Base-by-base conservation (phyloP, 2,329 filamentous ascomycete species). In the Curvularia sp. region DNA sequence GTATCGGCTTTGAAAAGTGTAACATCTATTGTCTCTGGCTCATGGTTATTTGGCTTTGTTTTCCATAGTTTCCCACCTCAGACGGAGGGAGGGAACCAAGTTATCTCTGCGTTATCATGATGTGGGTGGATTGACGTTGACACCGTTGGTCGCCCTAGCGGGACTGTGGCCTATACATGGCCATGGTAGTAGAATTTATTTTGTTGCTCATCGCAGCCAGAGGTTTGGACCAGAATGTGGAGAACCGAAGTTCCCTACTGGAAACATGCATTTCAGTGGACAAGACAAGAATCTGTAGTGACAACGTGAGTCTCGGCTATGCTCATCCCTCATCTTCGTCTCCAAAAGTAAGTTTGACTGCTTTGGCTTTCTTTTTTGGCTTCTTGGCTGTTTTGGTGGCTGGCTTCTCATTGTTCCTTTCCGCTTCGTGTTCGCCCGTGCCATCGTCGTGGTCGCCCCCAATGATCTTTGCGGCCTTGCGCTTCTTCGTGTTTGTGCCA, bases 321-420 rank as follows among this genome's bases (percentile, higher is more conserved):
- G 18, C 13, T 73, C 64, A 71, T 26, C 61, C 63, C 30, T 71
- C 70, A 20, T 72, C 69, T 57, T 74, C 66, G 30, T 76, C 73
- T n/a, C 71, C 75, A 47, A 77, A 77, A 0, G 75, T 75, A 28
- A 77, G 65, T 60, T 77, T 77, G 51, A 77, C 67, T 30, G 69
- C 60, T 53, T 77, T 77, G 8, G 64, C 60, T 55, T 75, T 76
- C 66, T 76, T 76, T 61, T 75, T 76, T 7, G 69, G 38, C 53
- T 76, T 77, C 59, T 71, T 77, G 15, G 46, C 51, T 5, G 49
- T 20, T 53, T 72, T 74, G 8, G 39, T 22, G 24, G 65, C 62
- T 6, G 48, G 2, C 15, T 61, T 61, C 10, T 60, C 61, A 2
- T 30, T 49, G 8, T 65, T 56, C 15, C 61, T 57, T 12, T 62